A percentile compares a stretch with the other conserved stretches of the same genome.
These are phyloP conservation scores for Coemansia sp. DNA, from an alignment of 192 early-diverging fungal genomes.

Conservation along the genomic window DNA sequence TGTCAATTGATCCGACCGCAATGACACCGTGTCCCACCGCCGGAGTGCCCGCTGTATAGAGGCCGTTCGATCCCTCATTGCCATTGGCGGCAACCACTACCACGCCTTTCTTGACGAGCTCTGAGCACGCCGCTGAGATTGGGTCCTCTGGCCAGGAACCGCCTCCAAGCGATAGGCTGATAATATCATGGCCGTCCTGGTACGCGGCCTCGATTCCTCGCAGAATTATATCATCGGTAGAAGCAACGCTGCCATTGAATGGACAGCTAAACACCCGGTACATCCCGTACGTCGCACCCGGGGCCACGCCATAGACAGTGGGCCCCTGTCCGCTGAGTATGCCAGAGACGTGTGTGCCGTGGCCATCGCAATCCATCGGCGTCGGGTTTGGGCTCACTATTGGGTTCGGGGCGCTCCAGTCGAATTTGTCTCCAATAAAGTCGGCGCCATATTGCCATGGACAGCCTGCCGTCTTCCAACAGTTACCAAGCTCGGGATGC, in stretches of 20 bases:
- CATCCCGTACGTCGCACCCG: conserved; percentile 63
- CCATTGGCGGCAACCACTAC: conserved; percentile 69
- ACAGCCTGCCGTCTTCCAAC: conserved; percentile 60
- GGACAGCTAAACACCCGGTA: conserved; percentile 64
- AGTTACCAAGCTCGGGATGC: conserved; percentile 65
- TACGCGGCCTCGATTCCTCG: conserved; percentile 57
- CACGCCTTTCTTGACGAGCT: conserved; percentile 51
- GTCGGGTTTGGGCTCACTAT: conserved; percentile 55
- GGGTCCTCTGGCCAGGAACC: conserved; percentile 58
- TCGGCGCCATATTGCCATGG: conserved; percentile 62
- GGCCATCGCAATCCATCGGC: conserved; percentile 59
- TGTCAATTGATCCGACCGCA: conserved; percentile 60
- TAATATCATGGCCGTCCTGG: conserved; percentile 53
- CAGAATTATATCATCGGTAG: conserved; percentile 58
- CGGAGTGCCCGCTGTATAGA: conserved; percentile 56
- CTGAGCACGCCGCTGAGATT: conserved; percentile 46
- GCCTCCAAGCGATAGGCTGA: conserved; percentile 67
- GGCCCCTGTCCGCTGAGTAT: conserved; percentile 53
- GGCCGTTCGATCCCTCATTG: conserved; percentile 67
- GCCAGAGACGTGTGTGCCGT: conserved; percentile 69
- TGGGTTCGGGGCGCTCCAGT: conserved; percentile 19
- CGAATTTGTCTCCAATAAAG: conserved; percentile 61
- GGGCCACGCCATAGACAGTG: conserved; percentile 63
- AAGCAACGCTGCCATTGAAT: conserved; percentile 21
- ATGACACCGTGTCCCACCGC: conserved; percentile 56